Base-by-base conservation (phyloP, 75 land plant genomes). In the Picea sitchensis region DNA sequence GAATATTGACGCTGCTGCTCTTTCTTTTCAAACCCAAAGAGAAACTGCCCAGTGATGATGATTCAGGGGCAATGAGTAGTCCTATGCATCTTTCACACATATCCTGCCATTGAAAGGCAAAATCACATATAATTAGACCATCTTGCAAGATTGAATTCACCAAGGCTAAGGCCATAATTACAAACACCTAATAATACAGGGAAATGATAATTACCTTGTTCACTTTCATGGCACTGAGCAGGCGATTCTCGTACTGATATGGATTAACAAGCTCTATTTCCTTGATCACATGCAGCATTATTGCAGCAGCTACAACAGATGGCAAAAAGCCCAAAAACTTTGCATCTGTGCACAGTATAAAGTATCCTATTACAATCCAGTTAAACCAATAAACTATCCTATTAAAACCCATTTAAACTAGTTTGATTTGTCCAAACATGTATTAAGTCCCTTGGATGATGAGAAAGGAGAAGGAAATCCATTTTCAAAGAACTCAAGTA, bases 221-320 rank as follows among this genome's bases (percentile, higher is more conserved):
- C 18, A 82, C 82, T 58, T 80, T 73, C 58, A 88, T 78, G 11
- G 75, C 77, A 32, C 78, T 69, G 32, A 86, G 60, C 38, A 88
- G 81, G 75, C 82, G 81, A 58, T 77, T 76, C 83, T 85, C 80
- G 31, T 85, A 83, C 12, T 85, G 83, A 61, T 69, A 17, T 12
- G 61, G 30, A 83, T 26, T 69, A 67, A 57, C 51, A 73, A 58
- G 69, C 73, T 79, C 17, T 80, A 82, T 62, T 67, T 79, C 68
- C 58, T 26, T 78, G 77, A 79, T 81, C 82, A 41, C 83, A 69
- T 51, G 85, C 79, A 68, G 68, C 82, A 87, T 87, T 73, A 84
- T 79, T 8, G 90, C 86, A 0, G 85, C 88, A 2, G 94, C 94
- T 6, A 92, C 63, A 6, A 77, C 79, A 56, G 94, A 90, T 20